Evolutionary conservation across 2,329 filamentous ascomycete species (phyloP), one percentile per base, ranked within the genome.

Genomic region (Gyromitra esculenta): DNA sequence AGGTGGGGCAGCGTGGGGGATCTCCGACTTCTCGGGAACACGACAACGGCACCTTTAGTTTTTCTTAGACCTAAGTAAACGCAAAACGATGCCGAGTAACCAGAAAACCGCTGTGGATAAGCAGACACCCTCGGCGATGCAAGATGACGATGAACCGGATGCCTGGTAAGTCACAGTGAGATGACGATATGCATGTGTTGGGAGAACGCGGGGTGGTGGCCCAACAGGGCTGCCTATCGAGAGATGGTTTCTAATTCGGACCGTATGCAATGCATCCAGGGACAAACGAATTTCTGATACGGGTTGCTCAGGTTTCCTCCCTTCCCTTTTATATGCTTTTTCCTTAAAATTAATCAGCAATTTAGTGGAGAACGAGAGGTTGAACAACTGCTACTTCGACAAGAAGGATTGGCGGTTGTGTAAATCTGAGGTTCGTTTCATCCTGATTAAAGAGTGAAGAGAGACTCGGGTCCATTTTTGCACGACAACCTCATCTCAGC

Each of bases 271-370:
- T 81, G 81, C 80, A 80, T 80, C 75, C 83, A 98, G 95, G 95
- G 94, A 98, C 86, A 95, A 97, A 88, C 89, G 96, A 82, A 98
- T 98, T 84, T 97, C 93, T 86, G 97, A 93, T 86, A 98, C 95
- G 1, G 96, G 95, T 75, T 98, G 95, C 82, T 89, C 94, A 84
- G 91, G 95, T 97, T 85, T 82, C 85, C 81, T 69, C 56, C 56
- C 37, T 37, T 5, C 9, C 43, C 7, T 50, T 21, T 13, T 4
- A 72, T 45, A n/a, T 18, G 8, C 1, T 13, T 25, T 37, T 13
- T 66, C 41, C 18, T 43, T 31, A 63, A 73, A 57, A 48, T 64
- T 48, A 54, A 37, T 63, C 1, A 45, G 18, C 13, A 57, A 39
- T 15, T 59, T 80, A 97, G 95, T 89, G 25, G 95, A 98, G 82